phyloP scores from a whole-genome alignment of 2,329 filamentous ascomycete species.

The Xylariaceae sp. region DNA sequence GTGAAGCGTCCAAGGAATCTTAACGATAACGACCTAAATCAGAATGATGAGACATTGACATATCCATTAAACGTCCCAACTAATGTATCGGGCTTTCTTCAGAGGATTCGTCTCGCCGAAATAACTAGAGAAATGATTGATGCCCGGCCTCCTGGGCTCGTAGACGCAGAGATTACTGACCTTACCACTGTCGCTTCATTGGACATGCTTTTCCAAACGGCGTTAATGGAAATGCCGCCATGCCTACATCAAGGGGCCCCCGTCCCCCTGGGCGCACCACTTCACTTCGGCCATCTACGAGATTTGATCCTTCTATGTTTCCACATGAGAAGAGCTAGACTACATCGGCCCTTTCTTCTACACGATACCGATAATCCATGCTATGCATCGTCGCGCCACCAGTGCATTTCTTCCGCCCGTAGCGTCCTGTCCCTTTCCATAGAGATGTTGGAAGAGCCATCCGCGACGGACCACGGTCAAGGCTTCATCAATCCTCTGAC shows the following conservation, averaged over 20 bases:
- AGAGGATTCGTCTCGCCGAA: constrained; percentile 36
- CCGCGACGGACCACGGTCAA: not conserved
- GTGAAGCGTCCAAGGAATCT: constrained; percentile 37
- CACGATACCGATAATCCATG: constrained; percentile 13
- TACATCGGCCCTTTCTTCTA: constrained; percentile 28
- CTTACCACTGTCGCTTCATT: constrained; percentile 32
- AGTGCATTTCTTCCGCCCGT: constrained; percentile 26
- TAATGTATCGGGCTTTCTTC: constrained; percentile 35
- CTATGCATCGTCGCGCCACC: constrained; percentile 16
- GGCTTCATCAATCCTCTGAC: constrained; percentile 4
- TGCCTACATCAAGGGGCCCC: constrained; percentile 15
- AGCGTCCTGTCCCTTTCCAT: constrained; percentile 21
- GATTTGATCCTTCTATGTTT: constrained; percentile 22
- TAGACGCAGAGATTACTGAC: constrained; percentile 27
- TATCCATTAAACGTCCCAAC: constrained; percentile 32
- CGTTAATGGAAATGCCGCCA: constrained; percentile 18
- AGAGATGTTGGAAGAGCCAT: constrained; percentile 15
- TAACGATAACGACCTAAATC: constrained; percentile 34
- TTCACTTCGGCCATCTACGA: constrained; percentile 17
- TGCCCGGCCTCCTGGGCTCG: constrained; percentile 17
- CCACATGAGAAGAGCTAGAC: constrained; percentile 24
- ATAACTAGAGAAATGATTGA: constrained; percentile 35
- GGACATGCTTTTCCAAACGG: constrained; percentile 27
- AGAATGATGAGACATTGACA: constrained; percentile 27
- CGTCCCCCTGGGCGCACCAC: constrained; percentile 15